Percentiles rank a stretch among this genome's conserved stretches.
Evolutionary conservation across 495 filamentous ascomycete species (phyloP).

Genomic region (Aspergillus sclerotiicarbonarius): DNA sequence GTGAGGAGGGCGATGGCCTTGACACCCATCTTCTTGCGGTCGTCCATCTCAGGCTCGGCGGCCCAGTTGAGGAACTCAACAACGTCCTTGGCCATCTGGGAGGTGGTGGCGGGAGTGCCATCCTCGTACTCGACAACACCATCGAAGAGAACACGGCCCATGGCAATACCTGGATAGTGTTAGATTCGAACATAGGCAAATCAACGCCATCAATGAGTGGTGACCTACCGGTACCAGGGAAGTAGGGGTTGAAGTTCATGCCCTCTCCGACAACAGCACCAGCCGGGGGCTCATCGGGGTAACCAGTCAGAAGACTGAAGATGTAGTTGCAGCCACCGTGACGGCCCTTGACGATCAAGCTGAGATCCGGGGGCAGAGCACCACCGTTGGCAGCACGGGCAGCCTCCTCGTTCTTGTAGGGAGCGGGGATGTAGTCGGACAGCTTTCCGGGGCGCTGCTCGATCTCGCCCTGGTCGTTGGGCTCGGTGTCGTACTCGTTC

Average conservation of each 20-base stretch:
- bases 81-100: slow-evolving; percentile 99
- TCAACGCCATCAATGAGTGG: background rate
- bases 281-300: slow-evolving; percentile 93
- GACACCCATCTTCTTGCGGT: slow-evolving; percentile 98
- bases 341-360: slow-evolving; percentile 93
- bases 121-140: slow-evolving; percentile 99
- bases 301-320: slow-evolving; percentile 95
- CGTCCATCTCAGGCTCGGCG: slow-evolving; percentile 97
- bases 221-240: slow-evolving; percentile 82
- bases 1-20: slow-evolving; percentile 80
- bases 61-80: slow-evolving; percentile 98
- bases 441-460: slow-evolving; percentile 98
- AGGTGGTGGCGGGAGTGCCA: slow-evolving; percentile 86
- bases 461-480: slow-evolving; percentile 96
- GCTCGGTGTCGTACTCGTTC: slow-evolving; percentile 97
- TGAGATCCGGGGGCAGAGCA: slow-evolving; percentile 95
- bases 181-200: background rate
- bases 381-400: slow-evolving; percentile 98
- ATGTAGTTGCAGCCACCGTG: slow-evolving; percentile 99
- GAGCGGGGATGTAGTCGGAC: slow-evolving; percentile 90
- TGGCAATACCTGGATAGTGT: slow-evolving; percentile 70
- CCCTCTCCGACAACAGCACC: slow-evolving; percentile 77
- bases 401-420: slow-evolving; percentile 98
- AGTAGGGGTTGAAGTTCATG: slow-evolving; percentile 99
- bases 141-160: slow-evolving; percentile 97